A percentile compares a stretch with the other conserved stretches of the same genome.
Conservation (phyloP, 495 filamentous ascomycete species). For the Thermochaetoides thermophila region DNA sequence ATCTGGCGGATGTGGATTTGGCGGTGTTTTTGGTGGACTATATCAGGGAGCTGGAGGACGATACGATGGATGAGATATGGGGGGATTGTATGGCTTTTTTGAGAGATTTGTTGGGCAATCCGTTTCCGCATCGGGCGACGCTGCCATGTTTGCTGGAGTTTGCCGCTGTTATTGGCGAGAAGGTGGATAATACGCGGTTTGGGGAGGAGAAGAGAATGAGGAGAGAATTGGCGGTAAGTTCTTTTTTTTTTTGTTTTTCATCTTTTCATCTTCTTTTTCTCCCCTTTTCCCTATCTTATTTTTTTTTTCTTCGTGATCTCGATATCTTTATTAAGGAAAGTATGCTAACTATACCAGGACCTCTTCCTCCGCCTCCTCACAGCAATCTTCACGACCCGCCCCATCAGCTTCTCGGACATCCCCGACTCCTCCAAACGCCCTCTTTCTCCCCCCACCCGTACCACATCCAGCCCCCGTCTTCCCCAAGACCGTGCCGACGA, state of each 20-base stretch:
- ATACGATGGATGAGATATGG: constrained; percentile 99
- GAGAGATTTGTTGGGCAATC: constrained; percentile 79
- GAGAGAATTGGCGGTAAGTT: constrained; percentile 71
- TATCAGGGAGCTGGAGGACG: constrained; percentile 77
- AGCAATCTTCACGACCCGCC: constrained; percentile 80
- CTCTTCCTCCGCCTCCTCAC: constrained; percentile 75
- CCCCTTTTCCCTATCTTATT: no score
- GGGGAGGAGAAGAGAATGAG: constrained; percentile 92
- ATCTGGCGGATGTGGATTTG: constrained; percentile 64
- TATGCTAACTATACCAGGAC: no score
- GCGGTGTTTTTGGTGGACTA: constrained; percentile 83
- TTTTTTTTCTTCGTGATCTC: no score
- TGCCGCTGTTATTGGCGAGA: constrained; percentile 74
- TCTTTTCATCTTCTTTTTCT: constrained; percentile 1
- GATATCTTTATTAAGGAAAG: no score
- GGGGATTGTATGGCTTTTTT: constrained; percentile 84
- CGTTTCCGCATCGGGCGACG: constrained; percentile 85
- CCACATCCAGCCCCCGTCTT: constrained; percentile 14
- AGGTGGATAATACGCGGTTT: constrained; percentile 95
- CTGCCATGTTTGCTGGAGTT: constrained; percentile 80
- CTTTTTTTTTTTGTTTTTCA: neutral
- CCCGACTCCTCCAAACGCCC: constrained; percentile 2
- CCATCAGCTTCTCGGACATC: constrained; percentile 40
- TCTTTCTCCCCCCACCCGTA: neutral
- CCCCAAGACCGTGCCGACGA: constrained; percentile 46